Percentiles rank a stretch among this genome's conserved stretches.
These are phyloP conservation scores for Sodiomyces alkalinus DNA, from an alignment of 2,329 filamentous ascomycete species.

Conservation along the genomic window DNA sequence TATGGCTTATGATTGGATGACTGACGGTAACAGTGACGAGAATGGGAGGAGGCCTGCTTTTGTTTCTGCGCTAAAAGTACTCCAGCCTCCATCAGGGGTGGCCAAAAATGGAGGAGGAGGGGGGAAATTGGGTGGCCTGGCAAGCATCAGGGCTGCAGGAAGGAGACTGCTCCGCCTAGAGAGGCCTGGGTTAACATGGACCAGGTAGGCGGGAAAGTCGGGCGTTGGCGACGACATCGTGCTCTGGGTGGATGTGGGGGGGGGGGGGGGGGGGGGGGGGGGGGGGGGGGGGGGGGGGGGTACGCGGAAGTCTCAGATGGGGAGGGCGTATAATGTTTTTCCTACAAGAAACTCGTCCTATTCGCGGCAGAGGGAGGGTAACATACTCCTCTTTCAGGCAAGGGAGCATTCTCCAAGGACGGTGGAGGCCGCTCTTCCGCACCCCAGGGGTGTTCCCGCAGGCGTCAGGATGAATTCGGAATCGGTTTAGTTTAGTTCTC, in stretches of 20 bases:
- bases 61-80: slow-evolving; percentile 31
- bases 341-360: slow-evolving; percentile 16
- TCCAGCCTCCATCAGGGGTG: slow-evolving; percentile 19
- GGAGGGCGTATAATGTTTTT: not conserved
- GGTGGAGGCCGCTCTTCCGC: not conserved
- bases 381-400: slow-evolving; percentile 17
- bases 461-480: no score
- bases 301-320: not conserved
- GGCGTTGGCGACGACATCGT: no score
- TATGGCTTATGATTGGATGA: slow-evolving; percentile 41
- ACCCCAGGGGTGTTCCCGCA: not conserved
- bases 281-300: slow-evolving; percentile 1
- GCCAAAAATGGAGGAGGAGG: slow-evolving; percentile 9
- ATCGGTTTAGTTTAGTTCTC: no score
- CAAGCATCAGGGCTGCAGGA: slow-evolving; percentile 16
- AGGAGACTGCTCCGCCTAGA: not conserved
- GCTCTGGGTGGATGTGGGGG: no score
- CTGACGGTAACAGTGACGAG: slow-evolving; percentile 16
- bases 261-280: not conserved
- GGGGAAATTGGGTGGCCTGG: no score
- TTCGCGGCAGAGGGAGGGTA: slow-evolving; percentile 11
- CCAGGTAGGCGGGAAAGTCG: slow-evolving; percentile 1
- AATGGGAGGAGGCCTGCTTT: no score
- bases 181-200: not conserved
- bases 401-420: slow-evolving; percentile 9